Evolutionary conservation across 2,329 filamentous ascomycete genomes (phyloP).

Genomic region (Aureobasidium leucospermi): DNA sequence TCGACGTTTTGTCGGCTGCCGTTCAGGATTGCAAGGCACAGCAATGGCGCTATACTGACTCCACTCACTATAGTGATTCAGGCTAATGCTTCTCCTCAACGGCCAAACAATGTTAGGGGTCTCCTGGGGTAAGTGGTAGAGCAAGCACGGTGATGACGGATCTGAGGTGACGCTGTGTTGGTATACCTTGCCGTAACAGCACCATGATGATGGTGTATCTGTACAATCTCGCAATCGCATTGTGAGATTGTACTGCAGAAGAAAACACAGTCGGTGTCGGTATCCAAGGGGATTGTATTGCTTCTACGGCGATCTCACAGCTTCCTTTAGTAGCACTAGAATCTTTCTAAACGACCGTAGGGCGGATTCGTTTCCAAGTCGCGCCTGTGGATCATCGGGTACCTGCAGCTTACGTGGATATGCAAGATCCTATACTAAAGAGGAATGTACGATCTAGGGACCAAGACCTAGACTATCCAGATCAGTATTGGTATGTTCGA

Average conservation of each 20-base stretch:
- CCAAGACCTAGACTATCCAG: background rate
- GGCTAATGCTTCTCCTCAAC: background rate
- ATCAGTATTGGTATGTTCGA: background rate
- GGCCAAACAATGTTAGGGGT: background rate
- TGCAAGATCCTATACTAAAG: background rate
- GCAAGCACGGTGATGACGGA: too few relatives aligned
- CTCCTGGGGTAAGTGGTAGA: background rate
- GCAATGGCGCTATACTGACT: background rate
- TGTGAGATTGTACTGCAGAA: background rate
- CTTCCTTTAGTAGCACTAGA: background rate
- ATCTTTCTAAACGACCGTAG: background rate
- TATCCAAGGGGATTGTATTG: background rate
- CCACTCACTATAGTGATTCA: background rate
- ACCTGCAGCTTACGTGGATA: background rate
- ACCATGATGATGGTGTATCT: too few relatives aligned
- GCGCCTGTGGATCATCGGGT: background rate
- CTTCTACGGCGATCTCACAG: background rate
- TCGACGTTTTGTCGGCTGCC: background rate
- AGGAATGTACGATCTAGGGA: background rate
- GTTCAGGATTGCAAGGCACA: background rate
- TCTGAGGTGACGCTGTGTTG: too few relatives aligned
- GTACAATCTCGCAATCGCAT: too few relatives aligned
- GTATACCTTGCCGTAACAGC: too few relatives aligned
- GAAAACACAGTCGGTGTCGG: background rate
- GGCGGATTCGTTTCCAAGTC: background rate